These are phyloP conservation scores for Pyrus bretschneideri DNA, from an alignment of 306 rosid genomes.

Conservation along the genomic window DNA sequence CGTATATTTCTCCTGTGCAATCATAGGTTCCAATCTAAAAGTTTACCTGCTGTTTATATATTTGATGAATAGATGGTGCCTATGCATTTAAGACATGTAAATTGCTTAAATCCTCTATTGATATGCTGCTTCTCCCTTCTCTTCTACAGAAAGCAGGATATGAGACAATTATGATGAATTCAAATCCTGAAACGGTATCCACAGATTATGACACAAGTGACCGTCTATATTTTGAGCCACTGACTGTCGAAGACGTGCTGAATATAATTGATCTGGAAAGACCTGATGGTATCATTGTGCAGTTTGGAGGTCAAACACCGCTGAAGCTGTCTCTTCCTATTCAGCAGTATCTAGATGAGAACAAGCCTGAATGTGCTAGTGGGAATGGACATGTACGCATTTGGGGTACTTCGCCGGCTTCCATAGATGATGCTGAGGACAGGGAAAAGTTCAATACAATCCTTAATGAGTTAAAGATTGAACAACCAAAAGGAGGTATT, in stretches of 20 bases:
- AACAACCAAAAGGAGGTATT: conserved; percentile 98
- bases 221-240: conserved; percentile 86
- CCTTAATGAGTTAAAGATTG: conserved; percentile 71
- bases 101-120: background rate
- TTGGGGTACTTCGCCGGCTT: conserved; percentile 98
- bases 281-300: conserved; percentile 97
- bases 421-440: conserved; percentile 94
- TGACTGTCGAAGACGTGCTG: conserved; percentile 78
- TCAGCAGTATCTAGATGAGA: conserved; percentile 74
- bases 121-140: conserved; percentile 5
- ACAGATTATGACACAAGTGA: conserved; percentile 98
- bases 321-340: conserved; percentile 82
- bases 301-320: conserved; percentile 99
- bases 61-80: background rate
- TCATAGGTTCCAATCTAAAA: background rate
- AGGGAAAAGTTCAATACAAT: conserved; percentile 88
- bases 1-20: background rate
- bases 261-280: conserved; percentile 89
- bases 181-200: conserved; percentile 96
- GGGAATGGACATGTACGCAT: conserved; percentile 62
- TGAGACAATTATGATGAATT: conserved; percentile 97
- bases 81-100: background rate
- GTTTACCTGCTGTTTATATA: background rate
- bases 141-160: conserved; percentile 77
- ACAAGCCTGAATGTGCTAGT: conserved; percentile 61